These are phyloP conservation scores for Penicillium longicatenatum DNA, from an alignment of 495 filamentous ascomycete species.

Conservation along the genomic window DNA sequence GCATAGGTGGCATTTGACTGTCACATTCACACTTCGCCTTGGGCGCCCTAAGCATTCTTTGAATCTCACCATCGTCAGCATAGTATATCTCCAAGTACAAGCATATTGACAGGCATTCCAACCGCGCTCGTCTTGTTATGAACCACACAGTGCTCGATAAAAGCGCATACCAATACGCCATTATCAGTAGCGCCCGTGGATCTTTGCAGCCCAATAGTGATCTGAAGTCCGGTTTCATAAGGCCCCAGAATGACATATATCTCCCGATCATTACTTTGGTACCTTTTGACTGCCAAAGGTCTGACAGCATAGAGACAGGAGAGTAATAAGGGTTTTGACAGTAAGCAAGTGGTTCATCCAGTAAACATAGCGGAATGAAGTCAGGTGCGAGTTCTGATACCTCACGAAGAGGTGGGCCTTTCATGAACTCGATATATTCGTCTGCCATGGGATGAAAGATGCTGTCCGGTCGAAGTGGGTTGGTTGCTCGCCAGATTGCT, in stretches of 20 bases:
- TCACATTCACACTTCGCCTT: slow-evolving; percentile 3
- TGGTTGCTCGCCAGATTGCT: slow-evolving; percentile 32
- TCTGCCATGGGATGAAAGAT: slow-evolving; percentile 35
- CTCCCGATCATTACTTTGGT: slow-evolving; percentile 8
- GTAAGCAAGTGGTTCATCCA: slow-evolving; percentile 6
- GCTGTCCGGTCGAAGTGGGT: slow-evolving; percentile 40
- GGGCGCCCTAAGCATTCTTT: slow-evolving; percentile 12
- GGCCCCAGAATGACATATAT: slow-evolving; percentile 24
- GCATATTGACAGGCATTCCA: slow-evolving; percentile 47
- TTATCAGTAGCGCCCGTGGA: slow-evolving; percentile 37
- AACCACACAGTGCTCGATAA: slow-evolving; percentile 33
- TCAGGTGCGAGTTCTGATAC: slow-evolving; percentile 12
- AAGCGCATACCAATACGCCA: slow-evolving; percentile 42
- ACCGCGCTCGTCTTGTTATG: slow-evolving; percentile 30
- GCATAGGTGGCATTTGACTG: neutral
- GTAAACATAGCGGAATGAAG: slow-evolving; percentile 12
- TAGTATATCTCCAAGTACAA: slow-evolving; percentile 30
- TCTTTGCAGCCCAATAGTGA: slow-evolving; percentile 34
- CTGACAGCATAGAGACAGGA: slow-evolving; percentile 29
- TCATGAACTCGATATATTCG: slow-evolving; percentile 18
- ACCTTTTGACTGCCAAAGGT: slow-evolving; percentile 12
- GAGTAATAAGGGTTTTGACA: slow-evolving; percentile 36
- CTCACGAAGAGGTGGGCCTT: slow-evolving; percentile 2
- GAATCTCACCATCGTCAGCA: slow-evolving; percentile 11
- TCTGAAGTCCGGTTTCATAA: slow-evolving; percentile 21